phyloP scores from a whole-genome alignment of 106 monocot genomes.

The Agapanthus africanus region DNA sequence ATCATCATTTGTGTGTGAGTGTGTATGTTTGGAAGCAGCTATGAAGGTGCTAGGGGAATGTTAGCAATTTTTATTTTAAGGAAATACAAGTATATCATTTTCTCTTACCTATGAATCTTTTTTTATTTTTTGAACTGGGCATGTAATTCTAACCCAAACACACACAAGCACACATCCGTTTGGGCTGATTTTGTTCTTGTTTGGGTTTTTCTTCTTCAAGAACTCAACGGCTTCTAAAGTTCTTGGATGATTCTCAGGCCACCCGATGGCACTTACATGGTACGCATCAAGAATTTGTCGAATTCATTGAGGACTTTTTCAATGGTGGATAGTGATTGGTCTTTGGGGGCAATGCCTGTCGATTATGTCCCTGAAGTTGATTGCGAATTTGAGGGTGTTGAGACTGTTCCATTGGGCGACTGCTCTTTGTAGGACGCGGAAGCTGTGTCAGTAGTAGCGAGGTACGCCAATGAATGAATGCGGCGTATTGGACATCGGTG shows the following conservation, averaged over 20 bases:
- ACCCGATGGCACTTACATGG: conserved; percentile 68
- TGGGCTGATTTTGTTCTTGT: conserved; percentile 71
- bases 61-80: too few species aligned
- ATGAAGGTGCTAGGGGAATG: too few species aligned
- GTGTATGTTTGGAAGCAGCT: too few species aligned
- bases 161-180: too few species aligned
- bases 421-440: conserved; percentile 30
- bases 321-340: conserved; percentile 34
- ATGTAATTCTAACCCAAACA: too few species aligned
- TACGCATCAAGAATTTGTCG: conserved; percentile 66
- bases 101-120: too few species aligned
- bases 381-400: conserved; percentile 13
- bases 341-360: conserved; percentile 78
- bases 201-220: conserved; percentile 69
- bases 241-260: conserved; percentile 62
- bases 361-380: conserved; percentile 58
- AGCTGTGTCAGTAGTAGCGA: conserved; percentile 37
- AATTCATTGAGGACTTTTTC: conserved; percentile 56
- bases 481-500: conserved; percentile 36
- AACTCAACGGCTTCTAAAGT: conserved; percentile 31
- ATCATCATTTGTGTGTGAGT: too few species aligned
- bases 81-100: too few species aligned
- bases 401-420: conserved; percentile 27
- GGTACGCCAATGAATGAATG: conserved; percentile 35
- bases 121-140: too few species aligned